Evolutionary conservation across 257 asterid species (phyloP).

Genomic region (Capsicum pubescens): DNA sequence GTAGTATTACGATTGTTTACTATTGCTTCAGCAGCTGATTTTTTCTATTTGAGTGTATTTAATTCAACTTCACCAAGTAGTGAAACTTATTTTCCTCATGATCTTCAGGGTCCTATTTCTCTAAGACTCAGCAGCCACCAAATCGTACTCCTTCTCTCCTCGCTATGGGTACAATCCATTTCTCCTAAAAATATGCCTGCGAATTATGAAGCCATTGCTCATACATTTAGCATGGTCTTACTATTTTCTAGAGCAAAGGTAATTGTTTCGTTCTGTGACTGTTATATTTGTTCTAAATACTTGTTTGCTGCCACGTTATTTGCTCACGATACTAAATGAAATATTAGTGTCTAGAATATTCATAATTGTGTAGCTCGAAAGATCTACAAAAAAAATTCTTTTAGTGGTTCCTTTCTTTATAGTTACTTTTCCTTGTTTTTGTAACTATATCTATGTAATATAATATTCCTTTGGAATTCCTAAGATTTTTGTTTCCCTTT

Average conservation of each 20-base stretch:
- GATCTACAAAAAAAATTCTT: neutral
- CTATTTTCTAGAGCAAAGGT: constrained; percentile 95
- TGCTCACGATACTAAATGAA: constrained; percentile 10
- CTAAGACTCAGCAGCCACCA: constrained; percentile 96
- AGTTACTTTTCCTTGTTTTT: neutral
- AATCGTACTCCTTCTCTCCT: constrained; percentile 75
- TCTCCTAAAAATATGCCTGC: constrained; percentile 85
- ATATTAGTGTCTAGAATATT: neutral
- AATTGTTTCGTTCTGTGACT: constrained; percentile 31
- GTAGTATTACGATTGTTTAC: constrained; percentile 5
- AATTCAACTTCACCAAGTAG: constrained; percentile 25
- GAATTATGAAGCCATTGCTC: constrained; percentile 95
- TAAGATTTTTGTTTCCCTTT: constrained; percentile 1
- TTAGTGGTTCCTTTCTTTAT: neutral
- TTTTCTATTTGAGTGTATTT: neutral
- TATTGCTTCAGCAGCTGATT: neutral
- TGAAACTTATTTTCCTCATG: constrained; percentile 23
- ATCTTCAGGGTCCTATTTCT: constrained; percentile 66
- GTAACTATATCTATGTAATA: neutral
- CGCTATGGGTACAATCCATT: constrained; percentile 83
- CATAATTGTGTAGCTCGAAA: neutral
- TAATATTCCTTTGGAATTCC: neutral
- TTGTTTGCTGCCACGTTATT: neutral
- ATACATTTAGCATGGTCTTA: constrained; percentile 84
- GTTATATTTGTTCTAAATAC: neutral